Evolutionary conservation across 2,329 filamentous ascomycete species (phyloP), one percentile per base, ranked within the genome.

Genomic region (Paramyrothecium sp.): DNA sequence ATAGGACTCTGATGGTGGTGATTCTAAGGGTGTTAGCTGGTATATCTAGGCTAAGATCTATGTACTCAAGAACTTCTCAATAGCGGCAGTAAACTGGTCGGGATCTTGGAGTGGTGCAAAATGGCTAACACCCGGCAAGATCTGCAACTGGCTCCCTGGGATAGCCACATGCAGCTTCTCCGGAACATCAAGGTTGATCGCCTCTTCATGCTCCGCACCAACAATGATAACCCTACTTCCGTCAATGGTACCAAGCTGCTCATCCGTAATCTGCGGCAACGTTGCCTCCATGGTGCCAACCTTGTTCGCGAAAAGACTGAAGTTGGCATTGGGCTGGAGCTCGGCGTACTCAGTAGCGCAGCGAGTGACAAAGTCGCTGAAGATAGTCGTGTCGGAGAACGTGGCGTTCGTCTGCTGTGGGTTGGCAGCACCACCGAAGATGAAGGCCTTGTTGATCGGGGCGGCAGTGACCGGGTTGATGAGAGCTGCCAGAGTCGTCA

Each of bases 51-150:
- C 26, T 30, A 4, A 10, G 26, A 30, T 44, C n/a, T 44, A 44
- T 16, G 41, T 44, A 44, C 5, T 12, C 13, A 44, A 16, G 38
- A 71, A 74, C 22, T 63, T 57, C 58, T 67, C 59, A 7, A 74
- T 63, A 20, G 69, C 69, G 13, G 60, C 56, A 2, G 71, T 65
- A 53, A 75, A 75, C 58, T 71, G 67, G 2, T 61, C 64, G 3
- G 75, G 73, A 60, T 78, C 69, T 60, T 78, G 75, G 17, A 77
- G 34, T 2, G 75, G 75, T 38, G 75, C 75, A 61, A 78, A 78
- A 58, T 78, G 75, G 58, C 75, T 77, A 7, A 77, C 75, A 2
- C 67, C 69, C 2, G 58, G 67, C 58, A 78, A 59, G 8, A 71
- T 74, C 41, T 68, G 62, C 49, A 74, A 55, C 54, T 65, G 64